Base-by-base conservation (phyloP, 179 eudicot species). In the Silene noctiflora region DNA sequence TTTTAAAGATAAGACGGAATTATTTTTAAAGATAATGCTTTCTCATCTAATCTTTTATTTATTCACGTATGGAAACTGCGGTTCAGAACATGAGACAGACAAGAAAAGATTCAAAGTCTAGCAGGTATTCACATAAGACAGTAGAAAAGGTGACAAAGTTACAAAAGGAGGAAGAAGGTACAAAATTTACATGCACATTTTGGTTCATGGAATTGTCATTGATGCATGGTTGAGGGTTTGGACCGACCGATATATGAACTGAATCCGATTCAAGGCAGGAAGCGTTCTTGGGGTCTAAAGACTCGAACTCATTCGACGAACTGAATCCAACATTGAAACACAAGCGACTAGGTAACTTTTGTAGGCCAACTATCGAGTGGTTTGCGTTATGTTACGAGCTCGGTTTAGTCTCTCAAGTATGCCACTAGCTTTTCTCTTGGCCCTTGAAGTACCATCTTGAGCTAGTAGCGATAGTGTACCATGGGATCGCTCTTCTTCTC, bases 351-450 rank as follows among this genome's bases (percentile, higher is more conserved):
- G 10, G 22, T 12, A 21, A n/a, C 61, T 65, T 64, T 39, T 46
- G 59, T 39, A 51, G 51, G 6, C 39, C 53, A 39, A 33, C 73
- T 29, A 71, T 92, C 85, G 91, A 10, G 97, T 88, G 51, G 92
- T 88, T 82, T 85, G 87, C 10, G 90, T 87, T 59, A 75, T 75
- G 76, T 84, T 83, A 69, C 55, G 61, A 35, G 81, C 81, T 77
- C 89, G 83, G 60, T 90, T 84, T 22, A 94, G 77, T 75, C 91
- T 86, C 44, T 91, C 94, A 42, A 94, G 90, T 60, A 94, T 85
- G 58, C 96, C 88, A 75, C 48, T 85, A 6, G 97, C 98, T 83
- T 94, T 94, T 69, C 98, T 89, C 88, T 88, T 90, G n/a, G 98
- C 97, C 81, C 98, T 84, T 51, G 94, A 85, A 35, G 94, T 90